Evolutionary conservation across 768 basidiomycete genomes (phyloP), one percentile per base, ranked within the genome.

Genomic region (Phylloporus scabripes): DNA sequence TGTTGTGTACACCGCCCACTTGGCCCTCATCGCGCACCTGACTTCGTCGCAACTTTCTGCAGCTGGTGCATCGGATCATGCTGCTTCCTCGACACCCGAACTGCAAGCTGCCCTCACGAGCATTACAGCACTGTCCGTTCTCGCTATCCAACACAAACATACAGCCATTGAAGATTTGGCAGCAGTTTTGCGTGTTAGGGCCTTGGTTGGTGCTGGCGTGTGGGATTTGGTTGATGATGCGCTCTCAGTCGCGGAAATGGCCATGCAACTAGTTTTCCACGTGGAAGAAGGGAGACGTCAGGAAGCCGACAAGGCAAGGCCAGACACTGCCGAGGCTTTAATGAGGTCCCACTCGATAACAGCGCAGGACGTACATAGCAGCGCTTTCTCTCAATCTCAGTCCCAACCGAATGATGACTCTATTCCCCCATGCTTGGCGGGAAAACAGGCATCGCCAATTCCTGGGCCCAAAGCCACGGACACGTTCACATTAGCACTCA

Each of bases 121-220:
- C 0, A 65, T 76, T 0, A 50, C 70, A 5, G 57, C 66, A 1
- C 59, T 78, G 2, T 63, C 70, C 7, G 50, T 44, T 18, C 51
- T 67, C 8, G 66, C 73, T 12, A 31, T 45, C 6, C 60, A 59
- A 36, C 60, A 71, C 17, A 36, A 50, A 18, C 80, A 82, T 48
- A 51, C 57, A 0, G 67, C 72, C 12, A 69, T 87, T 1, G 67
- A 68, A 8, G 70, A 79, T 20, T 69, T 87, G 1, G 69, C 76
- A 0, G 72, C 71, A 14, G 75, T 86, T 7, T 62, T 86, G 37
- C 80, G 78, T 42, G 69, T 86, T 5, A 77, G 80, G 33, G 65
- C 79, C 1, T 71, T 85, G 18, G 69, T 83, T 12, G 70, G 77
- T 0, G 72, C 78, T 23, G 76, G 75, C 6, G 58, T 78, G 52